These are phyloP conservation scores for Oryza australiensis DNA, from an alignment of 176 grass and related monocot genomes.

Conservation along the genomic window DNA sequence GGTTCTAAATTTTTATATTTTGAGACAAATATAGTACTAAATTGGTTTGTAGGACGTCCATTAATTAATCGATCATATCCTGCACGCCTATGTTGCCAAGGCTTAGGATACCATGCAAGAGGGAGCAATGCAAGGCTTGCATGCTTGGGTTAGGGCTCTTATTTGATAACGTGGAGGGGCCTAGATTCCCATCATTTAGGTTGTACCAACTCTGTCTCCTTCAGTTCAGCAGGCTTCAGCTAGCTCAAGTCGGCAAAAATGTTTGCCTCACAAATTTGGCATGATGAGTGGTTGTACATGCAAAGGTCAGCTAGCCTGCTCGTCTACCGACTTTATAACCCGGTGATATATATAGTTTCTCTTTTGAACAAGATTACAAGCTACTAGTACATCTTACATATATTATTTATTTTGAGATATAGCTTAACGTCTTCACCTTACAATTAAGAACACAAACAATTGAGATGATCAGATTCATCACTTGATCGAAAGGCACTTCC, in stretches of 20 bases:
- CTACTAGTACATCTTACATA: background rate
- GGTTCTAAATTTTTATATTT: no score
- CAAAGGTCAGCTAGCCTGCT: background rate
- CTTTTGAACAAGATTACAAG: background rate
- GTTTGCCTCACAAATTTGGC: background rate
- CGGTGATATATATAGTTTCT: background rate
- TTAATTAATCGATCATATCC: no score
- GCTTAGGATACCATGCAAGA: background rate
- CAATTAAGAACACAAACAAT: background rate
- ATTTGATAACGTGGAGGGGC: slow-evolving; percentile 19
- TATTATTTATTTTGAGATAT: background rate
- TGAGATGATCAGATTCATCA: background rate
- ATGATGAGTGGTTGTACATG: background rate
- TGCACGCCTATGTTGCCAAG: background rate
- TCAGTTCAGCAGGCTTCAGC: background rate
- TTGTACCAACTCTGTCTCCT: slow-evolving; percentile 24
- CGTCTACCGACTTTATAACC: background rate
- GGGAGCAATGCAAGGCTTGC: background rate
- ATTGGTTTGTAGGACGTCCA: no score
- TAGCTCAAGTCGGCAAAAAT: background rate
- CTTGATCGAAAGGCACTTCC: background rate
- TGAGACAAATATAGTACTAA: no score
- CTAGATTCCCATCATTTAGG: slow-evolving; percentile 45
- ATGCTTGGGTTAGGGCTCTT: slow-evolving; percentile 26
- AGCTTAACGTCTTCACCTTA: background rate